Evolutionary conservation across 2,329 filamentous ascomycete species (phyloP), one percentile per base, ranked within the genome.

Genomic region (Pezicula rhizophila): DNA sequence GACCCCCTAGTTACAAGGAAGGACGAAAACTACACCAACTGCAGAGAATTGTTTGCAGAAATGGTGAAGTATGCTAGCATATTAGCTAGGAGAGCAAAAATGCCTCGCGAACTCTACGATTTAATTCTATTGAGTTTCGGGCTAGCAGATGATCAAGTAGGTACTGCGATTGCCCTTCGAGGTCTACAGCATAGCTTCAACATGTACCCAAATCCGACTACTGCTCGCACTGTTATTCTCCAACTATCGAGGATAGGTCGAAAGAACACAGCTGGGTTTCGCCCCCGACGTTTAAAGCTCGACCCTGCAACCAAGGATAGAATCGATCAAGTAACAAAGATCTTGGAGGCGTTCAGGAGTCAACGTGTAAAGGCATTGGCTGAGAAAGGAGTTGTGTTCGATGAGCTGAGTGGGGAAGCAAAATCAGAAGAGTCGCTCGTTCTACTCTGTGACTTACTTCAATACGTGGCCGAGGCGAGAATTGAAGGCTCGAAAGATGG

Each of bases 41-140:
- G 51, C 15, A 52, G 59, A 44, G 33, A 40, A 2, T 46, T 79
- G 3, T 78, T 75, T 57, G 60, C 62, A 4, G 66, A 73, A 46
- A 77, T 78, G 73, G 67, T 73, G 49, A 61, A 61, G n/a, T 73
- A 74, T 69, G 63, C 64, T 45, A 49, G 48, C 18, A 58, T 62
- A 45, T 58, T 65, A 39, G 54, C 46, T 3, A 60, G 61, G 11
- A 57, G 62, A 15, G 59, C 64, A 23, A 66, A 69, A 35, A 69
- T 77, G 50, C 70, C 73, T 18, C 67, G 66, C 48, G 71, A 74
- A 5, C 56, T 79, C 2, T 78, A 79, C 51, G 68, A 77, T 52
- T 68, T 72, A 49, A 74, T 79, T 42, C 68, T 77, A 25, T 67
- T 72, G 28, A 73, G 70, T 55, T 77, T 79, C 59, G 75, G 72